Evolutionary conservation across 169 alveolate species (phyloP).

Genomic region (Cryptosporidium viatorum): DNA sequence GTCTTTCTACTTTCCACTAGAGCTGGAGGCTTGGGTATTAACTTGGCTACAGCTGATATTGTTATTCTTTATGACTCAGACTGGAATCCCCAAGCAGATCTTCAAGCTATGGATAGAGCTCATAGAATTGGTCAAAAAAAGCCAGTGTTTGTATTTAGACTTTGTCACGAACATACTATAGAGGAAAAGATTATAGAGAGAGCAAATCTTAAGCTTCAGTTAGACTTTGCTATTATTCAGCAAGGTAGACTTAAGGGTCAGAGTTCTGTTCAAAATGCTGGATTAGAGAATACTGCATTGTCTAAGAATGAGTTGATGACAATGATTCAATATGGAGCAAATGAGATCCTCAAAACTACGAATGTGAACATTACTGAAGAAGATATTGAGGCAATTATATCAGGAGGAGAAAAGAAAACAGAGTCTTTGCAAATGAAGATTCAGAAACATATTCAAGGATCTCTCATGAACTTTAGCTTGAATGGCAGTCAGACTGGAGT

Average conservation of each 20-base stretch:
- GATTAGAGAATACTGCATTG: constrained; percentile 80
- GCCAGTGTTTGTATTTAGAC: constrained; percentile 94
- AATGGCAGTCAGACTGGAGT: constrained; percentile 18
- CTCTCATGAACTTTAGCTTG: constrained; percentile 79
- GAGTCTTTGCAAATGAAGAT: constrained; percentile 78
- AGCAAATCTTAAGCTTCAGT: constrained; percentile 94
- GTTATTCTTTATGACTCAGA: constrained; percentile 97
- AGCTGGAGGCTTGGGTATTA: constrained; percentile 98
- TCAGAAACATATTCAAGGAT: constrained; percentile 82
- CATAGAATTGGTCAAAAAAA: constrained; percentile 98
- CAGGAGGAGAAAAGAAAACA: constrained; percentile 79
- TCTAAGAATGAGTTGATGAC: constrained; percentile 89
- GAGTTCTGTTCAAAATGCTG: constrained; percentile 5
- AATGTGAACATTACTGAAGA: constrained; percentile 86
- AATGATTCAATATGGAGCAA: constrained; percentile 90
- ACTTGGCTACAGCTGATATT: constrained; percentile 96
- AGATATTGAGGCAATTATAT: constrained; percentile 81
- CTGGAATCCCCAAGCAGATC: constrained; percentile 97
- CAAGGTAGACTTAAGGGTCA: constrained; percentile 91
- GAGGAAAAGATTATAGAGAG: constrained; percentile 97
- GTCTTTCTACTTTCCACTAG: constrained; percentile 94
- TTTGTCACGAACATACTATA: constrained; percentile 95
- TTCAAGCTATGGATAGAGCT: constrained; percentile 97
- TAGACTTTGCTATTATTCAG: constrained; percentile 96
- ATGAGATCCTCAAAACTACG: constrained; percentile 85